Base-by-base conservation (phyloP, 495 filamentous ascomycete genomes). In the Podospora anserina region DNA sequence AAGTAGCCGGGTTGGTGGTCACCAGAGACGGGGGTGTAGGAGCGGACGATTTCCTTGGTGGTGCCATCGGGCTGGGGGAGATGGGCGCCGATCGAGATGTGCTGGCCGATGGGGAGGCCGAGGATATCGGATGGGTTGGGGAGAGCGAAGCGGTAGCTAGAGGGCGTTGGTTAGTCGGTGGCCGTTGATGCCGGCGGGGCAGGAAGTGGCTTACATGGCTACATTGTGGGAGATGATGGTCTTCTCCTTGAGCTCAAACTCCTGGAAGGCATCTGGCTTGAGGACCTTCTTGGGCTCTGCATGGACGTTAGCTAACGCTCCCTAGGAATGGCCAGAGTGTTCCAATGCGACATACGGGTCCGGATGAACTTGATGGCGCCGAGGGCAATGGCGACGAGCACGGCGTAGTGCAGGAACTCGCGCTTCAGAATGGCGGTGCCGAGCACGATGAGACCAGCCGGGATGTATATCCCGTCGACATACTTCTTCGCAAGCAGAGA, bases 41-140 rank as follows among this genome's bases (percentile, higher is more conserved):
- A 96, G 77, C 95, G 93, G 15, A 97, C 88, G 68, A 97, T 90
- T 72, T 97, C 92, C 82, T 97, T 96, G 68, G 83, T 84, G 71
- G 87, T 83, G 69, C 90, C 90, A 67, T 90, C 87, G 54, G 83
- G 77, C 67, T 86, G 83, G 18, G 76, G 70, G 64, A 95, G 88
- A 63, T 80, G 87, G 49, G 94, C 94, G 72, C 90, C 90, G 76
- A 99, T 91, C 69, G 94, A 97, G 82, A 99, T 96, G 82, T 99
- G 95, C 79, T 99, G 95, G 72, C 95, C 95, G 81, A 97, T 99
- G 66, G 95, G 95, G 20, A 99, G 89, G 73, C 95, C 94, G 70
- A 99, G 91, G 78, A 97, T 93, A 74, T 91, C 86, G 69, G 83
- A 89, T 23, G 88, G 82, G 66, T 84, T 78, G 61, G 94, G 94